These are phyloP conservation scores for Teunomyces atbi DNA, from an alignment of 805 yeast genomes.

Conservation along the genomic window DNA sequence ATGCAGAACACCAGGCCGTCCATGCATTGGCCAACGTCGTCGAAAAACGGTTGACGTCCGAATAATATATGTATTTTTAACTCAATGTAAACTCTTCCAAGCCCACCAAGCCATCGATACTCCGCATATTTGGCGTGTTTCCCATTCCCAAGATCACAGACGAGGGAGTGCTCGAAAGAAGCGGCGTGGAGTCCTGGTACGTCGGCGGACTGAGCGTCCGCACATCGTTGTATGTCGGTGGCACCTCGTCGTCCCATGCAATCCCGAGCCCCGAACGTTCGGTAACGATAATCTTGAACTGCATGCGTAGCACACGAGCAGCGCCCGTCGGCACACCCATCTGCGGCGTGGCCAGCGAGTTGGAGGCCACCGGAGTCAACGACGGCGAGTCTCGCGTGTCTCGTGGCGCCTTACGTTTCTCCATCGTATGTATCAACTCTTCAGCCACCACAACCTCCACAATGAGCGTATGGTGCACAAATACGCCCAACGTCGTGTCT, in stretches of 20 bases:
- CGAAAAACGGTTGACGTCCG: slow-evolving; percentile 9
- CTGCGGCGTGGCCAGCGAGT: slow-evolving; percentile 12
- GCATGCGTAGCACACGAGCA: slow-evolving; percentile 93
- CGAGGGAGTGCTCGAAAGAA: slow-evolving; percentile 9
- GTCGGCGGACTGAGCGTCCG: slow-evolving; percentile 84
- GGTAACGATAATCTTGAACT: slow-evolving; percentile 76
- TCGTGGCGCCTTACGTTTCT: slow-evolving; percentile 7
- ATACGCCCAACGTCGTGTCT: slow-evolving; percentile 77
- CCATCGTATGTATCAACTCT: slow-evolving; percentile 56
- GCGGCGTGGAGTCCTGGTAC: slow-evolving; percentile 39
- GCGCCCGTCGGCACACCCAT: slow-evolving; percentile 88
- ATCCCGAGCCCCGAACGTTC: slow-evolving; percentile 95
- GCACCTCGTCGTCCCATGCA: slow-evolving; percentile 99
- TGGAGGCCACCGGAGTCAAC: slow-evolving; percentile 28
- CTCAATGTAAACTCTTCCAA: slow-evolving; percentile 22
- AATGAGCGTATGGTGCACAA: slow-evolving; percentile 71
- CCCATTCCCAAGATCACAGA: slow-evolving; percentile 45
- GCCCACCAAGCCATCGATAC: slow-evolving; percentile 28
- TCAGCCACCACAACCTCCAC: slow-evolving; percentile 95
- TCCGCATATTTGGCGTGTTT: slow-evolving; percentile 35
- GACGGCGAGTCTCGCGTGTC: slow-evolving; percentile 5
- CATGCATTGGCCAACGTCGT: slow-evolving; percentile 13
- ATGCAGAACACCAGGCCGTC: slow-evolving; percentile 11
- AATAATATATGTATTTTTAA: background rate
- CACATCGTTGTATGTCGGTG: slow-evolving; percentile 90